Base-by-base conservation (phyloP, 257 asterid species). In the Euphrasia confusa region DNA sequence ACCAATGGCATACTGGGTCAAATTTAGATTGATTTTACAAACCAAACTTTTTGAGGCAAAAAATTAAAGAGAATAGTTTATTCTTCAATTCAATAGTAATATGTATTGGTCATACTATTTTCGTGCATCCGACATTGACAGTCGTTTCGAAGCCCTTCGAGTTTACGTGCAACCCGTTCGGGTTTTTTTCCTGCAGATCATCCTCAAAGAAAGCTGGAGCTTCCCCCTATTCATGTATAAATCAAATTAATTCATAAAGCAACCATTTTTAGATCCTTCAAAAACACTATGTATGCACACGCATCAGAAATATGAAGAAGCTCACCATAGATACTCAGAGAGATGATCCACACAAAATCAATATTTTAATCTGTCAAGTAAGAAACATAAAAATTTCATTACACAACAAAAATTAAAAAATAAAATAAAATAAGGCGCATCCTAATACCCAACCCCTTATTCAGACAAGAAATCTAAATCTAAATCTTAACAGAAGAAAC, bases 121-220 rank as follows among this genome's bases (percentile, higher is more conserved):
- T 83, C 63, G 66, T 61, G 66, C 42, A 54, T 64, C 81, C 86
- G 18, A 74, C 55, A 53, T 58, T 47, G 63, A 69, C 68, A 63
- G 81, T 71, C 2, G 81, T 66, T 64, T 78, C 74, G 42, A 42
- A 61, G 66, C 66, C 84, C 61, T 78, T 73, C 4, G 73, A 54
- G 30, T 80, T 79, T 28, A 68, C 72, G 54, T 69, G 72, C 67
- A 70, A 30, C 60, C 78, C 84, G 49, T 68, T 75, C 30, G 76
- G 52, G 65, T 9, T 17, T 32, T 72, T 73, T 6, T 68, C 78
- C 26, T 54, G 69, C n/a, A 75, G 71, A 77, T 79, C 82, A 49
- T 79, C 84, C 49, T 70, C 75, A 57, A 83, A 39, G 73, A 85
- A 77, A 59, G 80, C 88, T 67, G 88, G 86, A 71, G 88, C 94